Percentiles rank a stretch among this genome's conserved stretches.
Evolutionary conservation across 2,329 filamentous ascomycete genomes (phyloP).

Genomic region (Cephalotrichum gorgonifer): DNA sequence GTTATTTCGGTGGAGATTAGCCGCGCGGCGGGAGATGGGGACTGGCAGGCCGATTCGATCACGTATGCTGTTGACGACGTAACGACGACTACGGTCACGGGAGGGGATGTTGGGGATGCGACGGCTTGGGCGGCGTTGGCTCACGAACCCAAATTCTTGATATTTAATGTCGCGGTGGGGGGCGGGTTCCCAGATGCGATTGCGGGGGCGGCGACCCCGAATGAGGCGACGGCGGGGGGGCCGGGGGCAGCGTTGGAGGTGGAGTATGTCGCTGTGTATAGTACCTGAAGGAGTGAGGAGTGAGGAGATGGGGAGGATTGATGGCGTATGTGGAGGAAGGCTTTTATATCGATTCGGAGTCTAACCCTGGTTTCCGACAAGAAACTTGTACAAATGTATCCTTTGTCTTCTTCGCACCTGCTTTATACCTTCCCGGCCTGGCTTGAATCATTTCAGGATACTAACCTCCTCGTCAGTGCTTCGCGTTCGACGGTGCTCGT

Average conservation of each 20-base stretch:
- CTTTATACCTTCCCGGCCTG: too few species aligned
- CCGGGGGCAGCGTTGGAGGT: constrained; percentile 23
- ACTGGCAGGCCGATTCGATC: constrained; percentile 20
- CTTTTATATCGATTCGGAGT: background rate
- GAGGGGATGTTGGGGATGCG: constrained; percentile 15
- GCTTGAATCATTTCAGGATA: too few species aligned
- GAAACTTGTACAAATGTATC: too few species aligned
- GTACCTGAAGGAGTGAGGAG: background rate
- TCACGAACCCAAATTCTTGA: constrained; percentile 19
- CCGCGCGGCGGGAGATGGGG: constrained; percentile 17
- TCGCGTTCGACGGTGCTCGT: too few species aligned
- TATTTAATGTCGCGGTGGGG: constrained; percentile 28
- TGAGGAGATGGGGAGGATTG: background rate
- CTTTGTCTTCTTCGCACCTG: too few species aligned
- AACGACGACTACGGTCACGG: constrained; percentile 15
- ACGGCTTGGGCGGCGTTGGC: constrained; percentile 20
- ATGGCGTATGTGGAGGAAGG: background rate
- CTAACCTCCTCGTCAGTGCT: too few species aligned
- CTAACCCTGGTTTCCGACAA: too few species aligned
- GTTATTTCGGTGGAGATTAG: constrained; percentile 22
- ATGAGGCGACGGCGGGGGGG: constrained; percentile 20
- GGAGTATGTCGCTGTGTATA: constrained; percentile 26
- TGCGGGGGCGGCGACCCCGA: constrained; percentile 21
- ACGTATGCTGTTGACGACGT: constrained; percentile 23
- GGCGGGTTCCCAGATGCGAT: constrained; percentile 24